These are phyloP conservation scores for Trichoderma arundinaceum DNA, from an alignment of 2,329 filamentous ascomycete species.

Conservation along the genomic window DNA sequence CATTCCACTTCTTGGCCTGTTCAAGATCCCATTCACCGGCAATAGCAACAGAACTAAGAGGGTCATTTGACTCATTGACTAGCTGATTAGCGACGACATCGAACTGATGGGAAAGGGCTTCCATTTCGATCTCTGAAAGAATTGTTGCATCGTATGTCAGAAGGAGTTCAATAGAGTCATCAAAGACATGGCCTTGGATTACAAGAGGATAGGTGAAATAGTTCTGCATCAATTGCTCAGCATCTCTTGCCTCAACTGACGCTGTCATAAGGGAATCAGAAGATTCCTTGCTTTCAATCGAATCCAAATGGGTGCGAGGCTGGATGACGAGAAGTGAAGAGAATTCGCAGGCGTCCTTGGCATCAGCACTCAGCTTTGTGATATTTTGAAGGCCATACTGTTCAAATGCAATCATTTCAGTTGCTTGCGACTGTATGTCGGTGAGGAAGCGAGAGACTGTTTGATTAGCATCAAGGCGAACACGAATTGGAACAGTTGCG, in stretches of 20 bases:
- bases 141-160: conserved; percentile 18
- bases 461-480: conserved; percentile 27
- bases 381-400: conserved; percentile 35
- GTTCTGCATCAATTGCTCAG: conserved; percentile 21
- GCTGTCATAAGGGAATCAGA: neutral
- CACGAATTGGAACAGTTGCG: conserved; percentile 34
- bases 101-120: conserved; percentile 27
- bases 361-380: conserved; percentile 9
- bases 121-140: conserved; percentile 18
- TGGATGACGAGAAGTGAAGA: conserved; percentile 27
- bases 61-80: conserved; percentile 2
- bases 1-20: conserved; percentile 22
- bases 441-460: conserved; percentile 26
- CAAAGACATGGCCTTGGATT: conserved; percentile 25
- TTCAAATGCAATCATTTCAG: conserved; percentile 36
- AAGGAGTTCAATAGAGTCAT: conserved; percentile 15
- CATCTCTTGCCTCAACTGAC: neutral
- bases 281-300: conserved; percentile 3
- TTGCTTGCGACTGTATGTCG: conserved; percentile 33
- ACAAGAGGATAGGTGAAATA: conserved; percentile 30
- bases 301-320: conserved; percentile 7
- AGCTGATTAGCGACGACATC: conserved; percentile 16
- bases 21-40: conserved; percentile 27
- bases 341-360: conserved; percentile 23
- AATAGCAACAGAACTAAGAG: conserved; percentile 6